Percentiles rank a stretch among this genome's conserved stretches.
phyloP scores from a whole-genome alignment of 371 early-diverging fungal species.

The Batkoa obscura region DNA sequence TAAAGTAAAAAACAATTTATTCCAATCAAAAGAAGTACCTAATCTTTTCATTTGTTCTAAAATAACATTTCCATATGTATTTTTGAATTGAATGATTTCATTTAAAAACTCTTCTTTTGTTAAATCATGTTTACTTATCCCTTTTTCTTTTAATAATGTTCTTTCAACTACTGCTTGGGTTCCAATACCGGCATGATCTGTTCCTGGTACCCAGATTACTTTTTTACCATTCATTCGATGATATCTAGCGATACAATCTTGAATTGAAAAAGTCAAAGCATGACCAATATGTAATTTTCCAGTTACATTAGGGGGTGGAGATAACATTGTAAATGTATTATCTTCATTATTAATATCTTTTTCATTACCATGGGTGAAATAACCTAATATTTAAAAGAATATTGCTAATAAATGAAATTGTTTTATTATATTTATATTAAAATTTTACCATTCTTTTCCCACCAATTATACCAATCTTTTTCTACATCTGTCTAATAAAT shows the following conservation, averaged over 20 bases:
- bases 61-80: conserved; percentile 34
- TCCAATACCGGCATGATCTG: conserved; percentile 97
- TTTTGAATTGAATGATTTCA: conserved; percentile 78
- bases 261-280: conserved; percentile 75
- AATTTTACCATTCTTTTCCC: conserved; percentile 31
- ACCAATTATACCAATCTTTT: conserved; percentile 50
- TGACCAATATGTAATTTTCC: conserved; percentile 93
- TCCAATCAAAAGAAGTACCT: conserved; percentile 77
- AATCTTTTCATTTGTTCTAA: conserved; percentile 40
- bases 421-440: neutral
- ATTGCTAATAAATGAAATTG: neutral
- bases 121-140: conserved; percentile 32
- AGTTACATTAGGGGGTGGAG: conserved; percentile 97
- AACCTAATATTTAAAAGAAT: conserved; percentile 1
- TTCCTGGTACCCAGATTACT: conserved; percentile 83
- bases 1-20: conserved; percentile 76
- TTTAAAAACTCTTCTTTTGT: conserved; percentile 71
- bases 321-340: conserved; percentile 41
- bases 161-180: conserved; percentile 94
- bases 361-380: conserved; percentile 9
- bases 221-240: conserved; percentile 69
- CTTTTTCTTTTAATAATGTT: conserved; percentile 33
- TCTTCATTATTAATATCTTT: neutral
- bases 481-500: conserved; percentile 23
- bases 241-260: conserved; percentile 40